Conservation (phyloP, 768 basidiomycete species). For the Hygrocybe punicea region DNA sequence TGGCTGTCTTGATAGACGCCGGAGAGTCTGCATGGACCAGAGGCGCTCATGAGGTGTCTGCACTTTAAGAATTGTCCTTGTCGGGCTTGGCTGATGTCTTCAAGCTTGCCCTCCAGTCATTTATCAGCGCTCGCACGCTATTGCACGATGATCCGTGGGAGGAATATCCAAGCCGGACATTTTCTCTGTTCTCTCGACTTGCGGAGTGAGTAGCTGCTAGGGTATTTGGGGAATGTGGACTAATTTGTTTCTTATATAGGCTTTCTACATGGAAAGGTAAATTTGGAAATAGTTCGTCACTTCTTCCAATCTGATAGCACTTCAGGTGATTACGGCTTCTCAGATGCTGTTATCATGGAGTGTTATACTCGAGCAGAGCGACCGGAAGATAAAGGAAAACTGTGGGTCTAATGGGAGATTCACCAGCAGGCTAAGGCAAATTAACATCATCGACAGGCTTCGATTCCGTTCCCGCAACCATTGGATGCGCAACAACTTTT, state of each 20-base stretch:
- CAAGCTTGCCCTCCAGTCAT: conserved; percentile 61
- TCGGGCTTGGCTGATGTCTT: neutral
- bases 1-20: conserved; percentile 61
- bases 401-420: neutral
- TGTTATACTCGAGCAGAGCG: conserved; percentile 48
- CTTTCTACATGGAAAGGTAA: conserved; percentile 64
- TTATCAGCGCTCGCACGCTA: conserved; percentile 55
- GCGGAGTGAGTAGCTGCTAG: conserved; percentile 49
- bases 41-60: conserved; percentile 66
- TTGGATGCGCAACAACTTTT: conserved; percentile 56
- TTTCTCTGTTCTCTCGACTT: conserved; percentile 52
- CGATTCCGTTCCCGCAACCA: conserved; percentile 62
- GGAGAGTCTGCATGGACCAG: conserved; percentile 68
- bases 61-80: neutral
- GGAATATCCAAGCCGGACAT: conserved; percentile 45
- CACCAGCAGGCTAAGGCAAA: neutral
- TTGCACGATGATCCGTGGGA: conserved; percentile 55
- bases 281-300: neutral
- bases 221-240: neutral
- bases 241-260: conserved; percentile 30
- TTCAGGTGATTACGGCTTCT: conserved; percentile 52
- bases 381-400: conserved; percentile 52
- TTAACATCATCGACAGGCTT: conserved; percentile 31
- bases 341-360: conserved; percentile 52
- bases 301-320: neutral